phyloP scores from a whole-genome alignment of 1,284 basidiomycete genomes.

The Cerrena zonata region DNA sequence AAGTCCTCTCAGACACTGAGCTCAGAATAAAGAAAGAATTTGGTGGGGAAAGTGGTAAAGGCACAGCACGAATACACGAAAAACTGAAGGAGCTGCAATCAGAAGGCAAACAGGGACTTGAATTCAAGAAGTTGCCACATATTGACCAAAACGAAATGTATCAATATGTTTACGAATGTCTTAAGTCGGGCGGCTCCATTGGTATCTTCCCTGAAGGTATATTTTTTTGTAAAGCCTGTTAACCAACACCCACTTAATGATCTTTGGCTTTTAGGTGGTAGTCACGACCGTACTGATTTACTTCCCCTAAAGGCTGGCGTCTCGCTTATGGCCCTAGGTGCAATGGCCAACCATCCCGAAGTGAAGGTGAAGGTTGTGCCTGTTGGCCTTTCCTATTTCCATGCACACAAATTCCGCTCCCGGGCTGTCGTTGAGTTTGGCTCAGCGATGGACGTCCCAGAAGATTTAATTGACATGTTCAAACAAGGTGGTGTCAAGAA shows the following conservation, averaged over 20 bases:
- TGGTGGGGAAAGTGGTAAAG: slow-evolving; percentile 75
- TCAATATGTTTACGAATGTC: slow-evolving; percentile 82
- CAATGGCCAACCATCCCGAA: slow-evolving; percentile 86
- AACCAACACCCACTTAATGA: neutral
- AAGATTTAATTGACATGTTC: slow-evolving; percentile 83
- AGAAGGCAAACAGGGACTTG: slow-evolving; percentile 54
- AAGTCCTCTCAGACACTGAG: slow-evolving; percentile 87
- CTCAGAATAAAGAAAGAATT: slow-evolving; percentile 86
- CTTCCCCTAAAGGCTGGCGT: slow-evolving; percentile 94
- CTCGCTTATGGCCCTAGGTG: slow-evolving; percentile 94
- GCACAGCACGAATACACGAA: slow-evolving; percentile 64
- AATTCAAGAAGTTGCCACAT: slow-evolving; percentile 76
- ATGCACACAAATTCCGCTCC: slow-evolving; percentile 90
- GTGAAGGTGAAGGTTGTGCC: slow-evolving; percentile 89
- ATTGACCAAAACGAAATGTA: slow-evolving; percentile 96
- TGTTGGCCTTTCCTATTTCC: slow-evolving; percentile 92
- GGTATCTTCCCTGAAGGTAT: slow-evolving; percentile 95
- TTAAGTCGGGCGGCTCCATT: slow-evolving; percentile 85
- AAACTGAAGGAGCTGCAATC: slow-evolving; percentile 53
- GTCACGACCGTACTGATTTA: slow-evolving; percentile 92
- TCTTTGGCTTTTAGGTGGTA: slow-evolving; percentile 72
- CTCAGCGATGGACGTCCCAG: slow-evolving; percentile 81
- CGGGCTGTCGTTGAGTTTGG: slow-evolving; percentile 97
- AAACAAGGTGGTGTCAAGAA: slow-evolving; percentile 86
- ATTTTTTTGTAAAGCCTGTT: slow-evolving; percentile 12